A percentile compares a stretch with the other conserved stretches of the same genome.
Evolutionary conservation across 371 early-diverging fungal genomes (phyloP).

Genomic region (Vittaforma corneae): DNA sequence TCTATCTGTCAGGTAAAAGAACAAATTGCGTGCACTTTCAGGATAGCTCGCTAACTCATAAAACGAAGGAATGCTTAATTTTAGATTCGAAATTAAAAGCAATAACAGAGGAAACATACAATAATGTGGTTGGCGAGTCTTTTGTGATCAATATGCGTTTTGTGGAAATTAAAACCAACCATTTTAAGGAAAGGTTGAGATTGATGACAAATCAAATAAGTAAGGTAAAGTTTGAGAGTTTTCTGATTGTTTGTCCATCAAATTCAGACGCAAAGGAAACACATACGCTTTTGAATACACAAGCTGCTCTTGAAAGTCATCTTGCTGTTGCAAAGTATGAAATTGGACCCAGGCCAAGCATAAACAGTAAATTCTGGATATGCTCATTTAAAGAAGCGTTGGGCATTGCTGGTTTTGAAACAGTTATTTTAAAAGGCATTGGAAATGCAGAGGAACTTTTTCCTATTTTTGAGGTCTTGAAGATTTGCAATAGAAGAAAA

Average conservation of each 20-base stretch:
- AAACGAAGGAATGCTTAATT: background rate
- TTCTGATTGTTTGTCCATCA: conserved; percentile 14
- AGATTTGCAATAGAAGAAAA: conserved; percentile 25
- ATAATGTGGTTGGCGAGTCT: background rate
- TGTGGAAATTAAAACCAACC: background rate
- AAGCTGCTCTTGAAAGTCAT: conserved; percentile 5
- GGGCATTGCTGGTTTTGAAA: background rate
- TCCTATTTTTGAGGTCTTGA: conserved; percentile 36
- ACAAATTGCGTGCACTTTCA: conserved; percentile 21
- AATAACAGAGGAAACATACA: background rate
- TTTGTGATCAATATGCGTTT: conserved; percentile 7
- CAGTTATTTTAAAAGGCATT: conserved; percentile 31
- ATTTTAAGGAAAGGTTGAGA: conserved; percentile 3
- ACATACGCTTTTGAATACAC: conserved; percentile 23
- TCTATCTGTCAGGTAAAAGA: conserved; percentile 5
- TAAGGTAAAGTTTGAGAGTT: background rate
- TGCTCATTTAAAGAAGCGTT: conserved; percentile 2
- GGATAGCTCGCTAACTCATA: background rate
- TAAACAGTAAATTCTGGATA: conserved; percentile 13
- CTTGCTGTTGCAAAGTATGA: background rate
- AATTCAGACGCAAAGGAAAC: conserved; percentile 7
- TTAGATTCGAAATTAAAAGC: background rate
- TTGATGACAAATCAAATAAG: background rate
- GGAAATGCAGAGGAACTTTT: background rate
- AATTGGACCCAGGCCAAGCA: background rate